Evolutionary conservation across 73 alveolate genomes (phyloP).

Genomic region (Paramecium caudatum): DNA sequence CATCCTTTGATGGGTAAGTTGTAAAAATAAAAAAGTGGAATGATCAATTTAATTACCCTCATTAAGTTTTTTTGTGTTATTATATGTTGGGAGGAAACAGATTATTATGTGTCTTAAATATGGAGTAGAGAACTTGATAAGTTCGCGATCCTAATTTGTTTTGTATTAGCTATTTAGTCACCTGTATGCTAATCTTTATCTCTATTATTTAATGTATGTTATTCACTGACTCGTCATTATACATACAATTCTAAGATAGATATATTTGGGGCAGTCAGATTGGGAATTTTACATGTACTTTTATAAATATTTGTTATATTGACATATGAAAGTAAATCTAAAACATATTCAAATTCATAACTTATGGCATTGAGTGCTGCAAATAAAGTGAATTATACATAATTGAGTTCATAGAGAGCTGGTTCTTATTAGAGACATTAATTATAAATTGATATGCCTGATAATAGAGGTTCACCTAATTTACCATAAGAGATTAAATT

Average conservation of each 20-base stretch:
- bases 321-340: neutral
- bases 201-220: neutral
- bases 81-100: neutral
- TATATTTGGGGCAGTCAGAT: neutral
- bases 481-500: neutral
- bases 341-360: neutral
- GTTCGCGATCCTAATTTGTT: neutral
- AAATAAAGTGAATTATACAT: neutral
- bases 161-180: slow-evolving; percentile 29
- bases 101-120: neutral
- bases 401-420: slow-evolving; percentile 11
- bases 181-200: slow-evolving; percentile 1
- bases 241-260: neutral
- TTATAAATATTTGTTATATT: neutral
- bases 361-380: neutral
- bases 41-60: slow-evolving; percentile 3
- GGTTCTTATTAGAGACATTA: neutral
- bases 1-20: neutral
- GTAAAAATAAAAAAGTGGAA: slow-evolving; percentile 39
- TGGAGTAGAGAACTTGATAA: neutral
- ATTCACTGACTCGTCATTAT: neutral
- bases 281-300: neutral
- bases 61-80: neutral
- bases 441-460: slow-evolving; percentile 10
- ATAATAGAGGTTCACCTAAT: neutral